Percentiles rank a stretch among this genome's conserved stretches.
phyloP scores from a whole-genome alignment of 192 early-diverging fungal genomes.

The Geranomyces variabilis region DNA sequence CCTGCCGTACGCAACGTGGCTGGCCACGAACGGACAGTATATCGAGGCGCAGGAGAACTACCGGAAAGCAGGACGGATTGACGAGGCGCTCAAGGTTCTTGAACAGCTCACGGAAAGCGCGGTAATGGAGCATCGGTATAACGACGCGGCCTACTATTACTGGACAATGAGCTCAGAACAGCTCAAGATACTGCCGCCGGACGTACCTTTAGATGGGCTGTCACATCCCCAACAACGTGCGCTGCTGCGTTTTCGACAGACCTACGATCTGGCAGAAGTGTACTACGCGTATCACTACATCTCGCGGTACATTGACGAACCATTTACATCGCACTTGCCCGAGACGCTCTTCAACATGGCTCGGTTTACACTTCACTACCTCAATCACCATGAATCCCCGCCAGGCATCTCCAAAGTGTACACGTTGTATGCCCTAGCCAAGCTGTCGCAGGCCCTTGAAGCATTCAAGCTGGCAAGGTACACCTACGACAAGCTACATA shows the following conservation, averaged over 20 bases:
- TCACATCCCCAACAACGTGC: conserved; percentile 27
- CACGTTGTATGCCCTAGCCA: conserved; percentile 53
- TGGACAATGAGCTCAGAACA: conserved; percentile 48
- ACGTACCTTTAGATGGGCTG: conserved; percentile 31
- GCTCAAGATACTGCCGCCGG: conserved; percentile 44
- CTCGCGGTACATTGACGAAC: conserved; percentile 57
- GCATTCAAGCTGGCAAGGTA: conserved; percentile 53
- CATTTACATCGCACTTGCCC: conserved; percentile 57
- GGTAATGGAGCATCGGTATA: conserved; percentile 51
- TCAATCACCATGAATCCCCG: conserved; percentile 40
- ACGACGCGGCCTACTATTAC: conserved; percentile 60
- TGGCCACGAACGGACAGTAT: conserved; percentile 56
- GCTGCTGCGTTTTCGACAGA: conserved; percentile 35
- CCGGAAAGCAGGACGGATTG: conserved; percentile 55
- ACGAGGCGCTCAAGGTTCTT: conserved; percentile 56
- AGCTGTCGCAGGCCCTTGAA: conserved; percentile 45
- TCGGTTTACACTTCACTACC: conserved; percentile 48
- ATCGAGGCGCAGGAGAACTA: conserved; percentile 61
- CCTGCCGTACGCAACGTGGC: conserved; percentile 62
- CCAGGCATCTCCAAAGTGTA: conserved; percentile 55
- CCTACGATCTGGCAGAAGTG: conserved; percentile 47
- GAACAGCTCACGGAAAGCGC: conserved; percentile 53
- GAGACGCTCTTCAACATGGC: conserved; percentile 58
- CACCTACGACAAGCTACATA: conserved; percentile 50
- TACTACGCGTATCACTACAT: conserved; percentile 60